phyloP scores from a whole-genome alignment of 2,329 filamentous ascomycete genomes.

The Fusarium aywerte region DNA sequence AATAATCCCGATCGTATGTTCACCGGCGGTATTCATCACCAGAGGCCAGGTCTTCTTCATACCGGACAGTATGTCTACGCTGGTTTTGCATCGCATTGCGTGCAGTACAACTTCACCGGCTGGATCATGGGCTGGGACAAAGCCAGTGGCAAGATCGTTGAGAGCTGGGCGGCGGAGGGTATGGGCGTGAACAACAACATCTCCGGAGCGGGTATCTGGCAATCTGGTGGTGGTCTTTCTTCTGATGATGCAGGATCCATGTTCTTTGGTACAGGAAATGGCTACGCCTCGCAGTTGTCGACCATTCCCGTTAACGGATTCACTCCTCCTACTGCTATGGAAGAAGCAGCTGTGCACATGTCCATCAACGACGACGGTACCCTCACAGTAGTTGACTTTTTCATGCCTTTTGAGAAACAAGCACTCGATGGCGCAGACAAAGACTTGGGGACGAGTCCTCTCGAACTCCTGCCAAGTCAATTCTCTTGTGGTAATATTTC shows the following conservation, averaged over 20 bases:
- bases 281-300: constrained; percentile 54
- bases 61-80: constrained; percentile 61
- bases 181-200: constrained; percentile 52
- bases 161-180: constrained; percentile 56
- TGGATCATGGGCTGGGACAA: constrained; percentile 62
- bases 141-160: constrained; percentile 52
- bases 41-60: constrained; percentile 60
- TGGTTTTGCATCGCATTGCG: constrained; percentile 66
- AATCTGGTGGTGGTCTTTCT: constrained; percentile 54
- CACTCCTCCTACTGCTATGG: constrained; percentile 54
- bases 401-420: constrained; percentile 64
- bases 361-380: constrained; percentile 55
- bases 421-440: constrained; percentile 62
- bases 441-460: constrained; percentile 60
- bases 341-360: constrained; percentile 59
- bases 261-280: constrained; percentile 55
- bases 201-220: constrained; percentile 58
- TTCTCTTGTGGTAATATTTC: constrained; percentile 58
- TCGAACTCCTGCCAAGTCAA: constrained; percentile 55
- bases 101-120: constrained; percentile 66
- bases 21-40: constrained; percentile 62
- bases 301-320: constrained; percentile 54
- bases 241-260: constrained; percentile 55
- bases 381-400: constrained; percentile 61
- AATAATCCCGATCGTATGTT: constrained; percentile 63